Percentiles rank a stretch among this genome's conserved stretches.
Conservation (phyloP, 495 filamentous ascomycete genomes). For the Podospora pseudopauciseta region DNA sequence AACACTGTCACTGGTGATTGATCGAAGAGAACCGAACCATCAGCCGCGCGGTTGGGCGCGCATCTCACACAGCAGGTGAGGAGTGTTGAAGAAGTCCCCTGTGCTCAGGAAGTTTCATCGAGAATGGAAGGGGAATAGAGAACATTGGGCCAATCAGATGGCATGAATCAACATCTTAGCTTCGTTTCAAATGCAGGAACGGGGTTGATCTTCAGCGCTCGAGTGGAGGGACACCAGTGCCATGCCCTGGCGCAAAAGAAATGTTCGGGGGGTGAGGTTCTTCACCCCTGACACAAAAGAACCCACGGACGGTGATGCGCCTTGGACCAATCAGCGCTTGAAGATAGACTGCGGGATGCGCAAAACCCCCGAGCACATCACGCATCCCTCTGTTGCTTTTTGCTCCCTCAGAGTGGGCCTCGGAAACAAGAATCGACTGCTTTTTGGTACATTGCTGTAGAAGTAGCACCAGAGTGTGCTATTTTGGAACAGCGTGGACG, state of each 20-base stretch:
- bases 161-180: constrained; percentile 14
- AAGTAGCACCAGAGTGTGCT: background rate
- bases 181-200: constrained; percentile 37
- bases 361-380: background rate
- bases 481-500: background rate
- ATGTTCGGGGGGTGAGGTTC: constrained; percentile 5
- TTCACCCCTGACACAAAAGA: background rate
- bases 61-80: background rate
- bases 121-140: background rate
- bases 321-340: background rate
- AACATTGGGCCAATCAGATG: constrained; percentile 25
- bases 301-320: background rate
- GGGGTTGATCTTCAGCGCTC: constrained; percentile 17
- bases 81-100: background rate
- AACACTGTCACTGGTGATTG: background rate
- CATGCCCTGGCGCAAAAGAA: constrained; percentile 3
- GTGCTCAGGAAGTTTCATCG: background rate
- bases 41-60: background rate
- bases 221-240: constrained; percentile 16
- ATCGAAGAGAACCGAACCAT: background rate
- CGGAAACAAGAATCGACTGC: background rate
- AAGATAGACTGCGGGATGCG: background rate
- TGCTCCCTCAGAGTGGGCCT: background rate
- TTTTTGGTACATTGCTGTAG: background rate
- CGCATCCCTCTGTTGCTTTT: background rate